These are phyloP conservation scores for Daldinia caldariorum DNA, from an alignment of 495 filamentous ascomycete species.

Conservation along the genomic window DNA sequence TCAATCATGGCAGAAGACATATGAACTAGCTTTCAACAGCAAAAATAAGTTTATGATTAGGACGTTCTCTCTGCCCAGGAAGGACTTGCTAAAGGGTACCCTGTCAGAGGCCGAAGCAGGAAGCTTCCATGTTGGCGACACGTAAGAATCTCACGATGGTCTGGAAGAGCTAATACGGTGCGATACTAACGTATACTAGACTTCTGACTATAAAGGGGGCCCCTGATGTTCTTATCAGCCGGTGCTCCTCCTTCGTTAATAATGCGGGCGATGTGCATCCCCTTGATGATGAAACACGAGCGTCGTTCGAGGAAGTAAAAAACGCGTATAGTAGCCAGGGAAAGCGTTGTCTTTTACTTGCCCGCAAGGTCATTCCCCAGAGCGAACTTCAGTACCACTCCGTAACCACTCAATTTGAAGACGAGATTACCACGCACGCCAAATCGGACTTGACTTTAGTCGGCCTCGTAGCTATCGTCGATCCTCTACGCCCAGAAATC, in stretches of 20 bases:
- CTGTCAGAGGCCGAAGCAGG: constrained; percentile 50
- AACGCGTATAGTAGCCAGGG: constrained; percentile 71
- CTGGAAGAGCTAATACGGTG: neutral
- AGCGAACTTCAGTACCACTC: constrained; percentile 47
- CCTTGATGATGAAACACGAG: constrained; percentile 53
- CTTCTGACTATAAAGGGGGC: constrained; percentile 72
- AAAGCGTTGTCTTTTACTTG: constrained; percentile 71
- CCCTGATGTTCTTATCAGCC: constrained; percentile 68
- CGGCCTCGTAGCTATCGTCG: constrained; percentile 72
- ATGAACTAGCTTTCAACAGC: constrained; percentile 77
- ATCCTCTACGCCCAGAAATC: constrained; percentile 74
- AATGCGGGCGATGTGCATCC: constrained; percentile 57
- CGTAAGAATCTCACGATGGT: constrained; percentile 45
- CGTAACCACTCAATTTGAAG: constrained; percentile 61
- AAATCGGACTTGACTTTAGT: constrained; percentile 64
- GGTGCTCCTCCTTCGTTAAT: constrained; percentile 62
- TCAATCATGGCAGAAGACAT: constrained; percentile 64
- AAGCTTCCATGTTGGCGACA: constrained; percentile 52
- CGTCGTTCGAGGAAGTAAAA: constrained; percentile 62
- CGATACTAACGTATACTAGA: constrained; percentile 27
- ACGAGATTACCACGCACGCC: constrained; percentile 59
- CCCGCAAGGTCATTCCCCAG: constrained; percentile 63
- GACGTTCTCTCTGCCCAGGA: constrained; percentile 51
- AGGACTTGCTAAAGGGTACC: constrained; percentile 51
- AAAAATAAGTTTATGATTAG: constrained; percentile 81